Conservation (phyloP, 2,329 filamentous ascomycete genomes). For the Colletotrichum phormii region DNA sequence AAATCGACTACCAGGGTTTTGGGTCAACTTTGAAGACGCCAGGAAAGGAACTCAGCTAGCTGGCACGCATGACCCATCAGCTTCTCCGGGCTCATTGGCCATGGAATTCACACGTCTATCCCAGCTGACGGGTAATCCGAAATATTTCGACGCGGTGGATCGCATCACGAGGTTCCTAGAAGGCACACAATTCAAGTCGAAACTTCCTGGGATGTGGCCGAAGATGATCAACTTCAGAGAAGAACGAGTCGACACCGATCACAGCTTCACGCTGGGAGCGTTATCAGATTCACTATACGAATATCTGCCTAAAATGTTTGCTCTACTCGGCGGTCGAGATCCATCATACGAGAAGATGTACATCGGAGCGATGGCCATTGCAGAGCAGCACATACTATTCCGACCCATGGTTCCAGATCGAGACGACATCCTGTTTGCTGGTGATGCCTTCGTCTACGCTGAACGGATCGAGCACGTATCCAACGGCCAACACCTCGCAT, state of each 20-base stretch:
- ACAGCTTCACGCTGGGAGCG: constrained; percentile 51
- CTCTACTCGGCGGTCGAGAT: constrained; percentile 68
- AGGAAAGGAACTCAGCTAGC: constrained; percentile 21
- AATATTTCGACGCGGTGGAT: constrained; percentile 79
- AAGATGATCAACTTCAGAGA: constrained; percentile 68
- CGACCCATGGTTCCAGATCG: constrained; percentile 72
- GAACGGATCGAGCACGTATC: constrained; percentile 38
- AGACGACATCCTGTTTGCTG: constrained; percentile 70
- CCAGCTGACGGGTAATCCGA: constrained; percentile 77
- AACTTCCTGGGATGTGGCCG: constrained; percentile 80
- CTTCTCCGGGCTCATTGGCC: constrained; percentile 71
- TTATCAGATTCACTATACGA: constrained; percentile 55
- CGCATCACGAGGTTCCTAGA: constrained; percentile 76
- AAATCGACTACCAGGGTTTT: constrained; percentile 67
- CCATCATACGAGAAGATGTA: constrained; percentile 69
- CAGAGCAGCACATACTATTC: constrained; percentile 69
- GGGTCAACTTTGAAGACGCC: constrained; percentile 33
- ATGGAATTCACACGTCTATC: constrained; percentile 80
- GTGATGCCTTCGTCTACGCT: constrained; percentile 41
- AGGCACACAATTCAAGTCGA: constrained; percentile 72
- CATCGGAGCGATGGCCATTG: constrained; percentile 64
- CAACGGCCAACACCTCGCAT: constrained; percentile 59
- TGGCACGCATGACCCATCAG: constrained; percentile 50
- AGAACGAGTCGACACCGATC: constrained; percentile 51
- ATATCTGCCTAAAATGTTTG: constrained; percentile 58